Conservation (phyloP, 1,139 yeast genomes). For the Geotrichum klebahnii region DNA sequence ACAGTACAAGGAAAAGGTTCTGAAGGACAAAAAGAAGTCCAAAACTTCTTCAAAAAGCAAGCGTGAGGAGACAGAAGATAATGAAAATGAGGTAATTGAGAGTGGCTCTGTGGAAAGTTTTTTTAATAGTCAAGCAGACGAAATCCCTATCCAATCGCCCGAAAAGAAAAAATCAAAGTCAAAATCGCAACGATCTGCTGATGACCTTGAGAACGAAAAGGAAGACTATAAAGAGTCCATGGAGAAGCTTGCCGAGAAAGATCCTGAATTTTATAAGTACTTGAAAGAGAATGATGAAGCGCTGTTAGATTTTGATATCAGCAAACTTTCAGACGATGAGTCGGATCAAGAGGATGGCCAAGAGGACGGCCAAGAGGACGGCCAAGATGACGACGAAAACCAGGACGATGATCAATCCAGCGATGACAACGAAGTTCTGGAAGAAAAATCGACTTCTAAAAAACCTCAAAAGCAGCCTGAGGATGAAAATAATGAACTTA, state of each 20-base stretch:
- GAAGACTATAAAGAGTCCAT: conserved; percentile 20
- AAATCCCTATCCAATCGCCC: background rate
- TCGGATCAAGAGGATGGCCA: conserved; percentile 30
- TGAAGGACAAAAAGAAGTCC: conserved; percentile 14
- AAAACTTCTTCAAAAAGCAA: background rate
- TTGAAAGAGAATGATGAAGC: conserved; percentile 38
- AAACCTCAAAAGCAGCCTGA: conserved; percentile 14
- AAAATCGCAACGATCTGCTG: conserved; percentile 10
- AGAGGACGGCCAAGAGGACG: conserved; percentile 33
- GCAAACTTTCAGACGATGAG: conserved; percentile 26
- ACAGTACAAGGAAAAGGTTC: conserved; percentile 58
- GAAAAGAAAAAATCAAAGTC: conserved; percentile 15
- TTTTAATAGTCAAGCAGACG: conserved; percentile 18
- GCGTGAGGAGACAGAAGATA: conserved; percentile 2
- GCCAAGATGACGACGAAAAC: conserved; percentile 32
- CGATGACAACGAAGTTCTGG: conserved; percentile 33
- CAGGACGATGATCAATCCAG: conserved; percentile 26
- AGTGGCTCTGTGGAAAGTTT: conserved; percentile 17
- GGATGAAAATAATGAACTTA: conserved; percentile 42
- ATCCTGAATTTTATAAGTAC: conserved; percentile 28
- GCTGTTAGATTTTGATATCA: conserved; percentile 26
- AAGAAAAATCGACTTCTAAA: conserved; percentile 21
- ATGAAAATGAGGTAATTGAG: conserved; percentile 5
- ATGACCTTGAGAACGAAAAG: conserved; percentile 14
- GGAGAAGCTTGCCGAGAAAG: conserved; percentile 21